These are phyloP conservation scores for Xylaria hypoxylon DNA, from an alignment of 2,329 filamentous ascomycete species.

Conservation along the genomic window DNA sequence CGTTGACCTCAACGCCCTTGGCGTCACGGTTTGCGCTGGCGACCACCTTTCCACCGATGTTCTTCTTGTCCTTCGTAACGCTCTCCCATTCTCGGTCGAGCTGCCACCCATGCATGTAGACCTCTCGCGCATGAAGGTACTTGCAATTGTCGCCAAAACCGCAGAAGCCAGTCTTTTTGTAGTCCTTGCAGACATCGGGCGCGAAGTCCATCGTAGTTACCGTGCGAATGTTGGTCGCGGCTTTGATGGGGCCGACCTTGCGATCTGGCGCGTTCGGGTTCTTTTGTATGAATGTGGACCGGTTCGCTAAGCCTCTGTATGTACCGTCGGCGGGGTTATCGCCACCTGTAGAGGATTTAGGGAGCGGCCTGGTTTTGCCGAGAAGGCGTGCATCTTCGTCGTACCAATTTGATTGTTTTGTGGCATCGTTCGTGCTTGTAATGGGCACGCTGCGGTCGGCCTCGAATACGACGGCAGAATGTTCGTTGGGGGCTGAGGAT, in stretches of 20 bases:
- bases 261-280: conserved; percentile 78
- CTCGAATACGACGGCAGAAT: conserved; percentile 66
- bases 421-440: conserved; percentile 83
- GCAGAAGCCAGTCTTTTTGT: conserved; percentile 80
- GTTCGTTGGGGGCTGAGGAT: conserved; percentile 53
- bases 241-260: conserved; percentile 86
- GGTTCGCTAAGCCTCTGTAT: conserved; percentile 81
- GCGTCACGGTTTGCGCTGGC: conserved; percentile 66
- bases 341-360: conserved; percentile 46
- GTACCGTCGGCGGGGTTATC: conserved; percentile 65
- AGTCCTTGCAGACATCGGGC: conserved; percentile 95
- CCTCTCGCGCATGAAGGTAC: conserved; percentile 79
- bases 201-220: conserved; percentile 92
- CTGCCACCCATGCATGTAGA: conserved; percentile 94
- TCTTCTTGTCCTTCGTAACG: conserved; percentile 77
- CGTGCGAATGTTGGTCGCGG: conserved; percentile 87
- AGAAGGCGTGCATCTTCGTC: conserved; percentile 77
- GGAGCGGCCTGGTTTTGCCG: conserved; percentile 63
- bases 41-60: conserved; percentile 69
- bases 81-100: conserved; percentile 95
- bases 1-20: conserved; percentile 58
- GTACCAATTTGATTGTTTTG: conserved; percentile 89
- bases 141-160: conserved; percentile 85
- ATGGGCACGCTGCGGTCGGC: conserved; percentile 73
- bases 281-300: conserved; percentile 80